Evolutionary conservation across 148 eudicot genomes (phyloP), one percentile per base, ranked within the genome.

Genomic region (Rhododendron ovatum): DNA sequence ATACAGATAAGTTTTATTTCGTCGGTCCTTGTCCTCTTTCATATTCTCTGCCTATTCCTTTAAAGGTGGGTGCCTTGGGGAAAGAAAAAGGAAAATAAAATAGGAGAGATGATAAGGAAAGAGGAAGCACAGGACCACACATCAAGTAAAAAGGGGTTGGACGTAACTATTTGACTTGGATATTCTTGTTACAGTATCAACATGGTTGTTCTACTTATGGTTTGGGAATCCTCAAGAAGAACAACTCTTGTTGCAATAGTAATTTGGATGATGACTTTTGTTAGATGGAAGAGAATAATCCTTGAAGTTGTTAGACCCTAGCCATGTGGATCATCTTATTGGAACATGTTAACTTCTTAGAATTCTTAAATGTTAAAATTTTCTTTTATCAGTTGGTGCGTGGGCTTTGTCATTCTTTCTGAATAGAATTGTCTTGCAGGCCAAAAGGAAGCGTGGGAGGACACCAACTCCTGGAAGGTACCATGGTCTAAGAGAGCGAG

Each of bases 391-490:
- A 17, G n/a, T 18, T 77, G 17, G 76, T 78, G 45, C 78, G 10
- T 9, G 37, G 20, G 67, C 48, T 37, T 28, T 33, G 39, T 71
- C 76, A 33, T 35, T 37, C 79, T 75, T 7, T 37, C 11, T 75
- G 47, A 75, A 5, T 74, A 67, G 82, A 82, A 51, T 69, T 84
- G 51, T 88, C 61, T 86, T 80, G 79, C 90, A 94, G 96, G 96
- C 96, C 65, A 94, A 92, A 87, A 90, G 96, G 87, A 88, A 90
- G 61, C 93, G 95, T 77, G 96, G 93, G 81, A 91, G 96, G 89
- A 94, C 96, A 43, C 96, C 96, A 74, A 94, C 95, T 86, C 96
- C 96, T 83, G 96, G 96, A 85, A 90, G 90, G 79, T 94, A 94
- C 87, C 92, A 90, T 71, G 96, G 96, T 81, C 86, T 84, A n/a